Evolutionary conservation across 805 yeast species (phyloP), one percentile per base, ranked within the genome.

Genomic region (Saccharomycopsis amapae): DNA sequence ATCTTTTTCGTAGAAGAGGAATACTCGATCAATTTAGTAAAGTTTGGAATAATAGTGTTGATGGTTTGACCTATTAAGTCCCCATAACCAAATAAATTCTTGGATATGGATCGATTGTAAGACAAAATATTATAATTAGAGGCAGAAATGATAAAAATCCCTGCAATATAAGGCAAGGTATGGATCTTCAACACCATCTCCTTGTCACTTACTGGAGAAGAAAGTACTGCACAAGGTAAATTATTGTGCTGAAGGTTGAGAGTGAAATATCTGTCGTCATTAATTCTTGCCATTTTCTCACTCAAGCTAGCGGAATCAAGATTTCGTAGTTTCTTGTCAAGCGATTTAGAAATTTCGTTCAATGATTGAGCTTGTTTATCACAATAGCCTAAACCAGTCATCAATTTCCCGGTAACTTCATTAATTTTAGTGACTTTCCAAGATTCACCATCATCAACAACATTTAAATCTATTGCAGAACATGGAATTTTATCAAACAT

Each of bases 401-500:
- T 23, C 26, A 56, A 23, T 4, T 38, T 48, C 1, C 50, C 44
- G 15, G 54, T 43, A 15, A 58, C 63, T 37, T 50, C 53, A 5
- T 53, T 48, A 19, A 46, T 36, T 2, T 54, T 12, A 7, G 44
- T 49, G n/a, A 65, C 62, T 6, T 55, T 48, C 53, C 49, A 50
- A 15, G 20, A 12, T 17, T 28, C n/a, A 24, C 24, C 18, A 17
- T 10, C 3, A 53, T 66, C 67, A 20, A 79, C 62, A 6, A 31
- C 6, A 9, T 69, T 61, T 7, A 80, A 61, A 56, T 81, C 85
- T 46, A 78, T 68, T n/a, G 81, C 78, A 56, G 74, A 79, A 57
- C 82, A 77, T 2, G 79, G 85, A 24, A 88, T 86, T 58, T 86
- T 93, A 57, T 88, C 95, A 58, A 89, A 81, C 67, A 86, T 86